Evolutionary conservation across 768 basidiomycete genomes (phyloP), one percentile per base, ranked within the genome.

Genomic region (Myochromella boudieri): DNA sequence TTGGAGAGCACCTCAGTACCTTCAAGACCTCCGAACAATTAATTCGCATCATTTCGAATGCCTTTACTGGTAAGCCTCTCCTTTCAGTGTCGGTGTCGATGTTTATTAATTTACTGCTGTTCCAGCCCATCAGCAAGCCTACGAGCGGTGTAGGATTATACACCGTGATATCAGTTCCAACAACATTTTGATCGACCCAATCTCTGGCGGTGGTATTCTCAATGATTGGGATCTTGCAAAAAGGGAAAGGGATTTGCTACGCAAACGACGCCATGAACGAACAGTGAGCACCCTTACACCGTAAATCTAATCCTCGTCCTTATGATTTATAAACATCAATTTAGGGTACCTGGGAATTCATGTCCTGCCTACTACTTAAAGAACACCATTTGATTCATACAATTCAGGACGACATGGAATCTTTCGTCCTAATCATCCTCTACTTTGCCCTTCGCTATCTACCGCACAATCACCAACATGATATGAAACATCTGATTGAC

Each of bases 1-100:
- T 62, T 14, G 59, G 55, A 1, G 17, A 24, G 4, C 43, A 21
- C 22, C 45, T 63, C 12, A 36, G 37, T 5, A 25, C 25, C 0
- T 60, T 57, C 29, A 32, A 18, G 6, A 49, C 48, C 3, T 52
- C 63, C 4, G 49, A 54, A 27, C 43, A 59, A 11, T 28, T 63
- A 36, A 9, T 63, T 10, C 36, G 44, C n/a, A 58, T 48, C 14
- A 37, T 59, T 3, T 54, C 37, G 3, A 42, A 66, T 46, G 63
- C 60, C 2, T 60, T 60, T 24, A 34, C 47, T 14, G 62, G 63
- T 58, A 46, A 8, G 57, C 52, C 3, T 33, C 14, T 2, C 11
- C 14, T 14, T 4, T 8, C 12, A 2, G 14, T 14, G 37, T 21
- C 6, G 28, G 4, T 10, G 26, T 38, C 14, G 14, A 26, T n/a